Base-by-base conservation (phyloP, 2,329 filamentous ascomycete species). In the Coniochaeta hoffmannii region DNA sequence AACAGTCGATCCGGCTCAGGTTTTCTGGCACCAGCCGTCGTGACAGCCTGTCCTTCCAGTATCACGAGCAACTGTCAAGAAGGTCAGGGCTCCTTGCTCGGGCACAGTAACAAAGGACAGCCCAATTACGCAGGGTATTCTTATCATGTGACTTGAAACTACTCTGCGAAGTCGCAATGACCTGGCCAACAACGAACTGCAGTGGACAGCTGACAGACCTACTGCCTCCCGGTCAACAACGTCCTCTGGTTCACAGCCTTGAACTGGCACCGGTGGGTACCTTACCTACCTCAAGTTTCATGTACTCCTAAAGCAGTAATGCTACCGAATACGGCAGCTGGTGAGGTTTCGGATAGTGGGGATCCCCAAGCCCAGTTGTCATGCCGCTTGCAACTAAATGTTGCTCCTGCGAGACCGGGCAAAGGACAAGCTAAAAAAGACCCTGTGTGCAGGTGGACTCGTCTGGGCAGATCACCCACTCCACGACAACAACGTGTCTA, bases 331-430 rank as follows among this genome's bases (percentile, higher is more conserved):
- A 46, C 41, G 41, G 41, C 26, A 46, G 2, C 14, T 46, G 24
- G 41, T 28, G 41, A 19, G 41, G 41, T 28, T 41, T 9, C 41
- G 41, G 6, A 24, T 46, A 28, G 41, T 46, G 19, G 22, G n/a
- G 41, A 28, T 46, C 22, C 38, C 24, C 19, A 46, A 26, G 5
- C 19, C n/a, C n/a, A n/a, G 58, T 62, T 62, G n/a, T 64, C 56
- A 63, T 62, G 59, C 62, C 60, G 57, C 55, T 55, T n/a, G n/a
- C n/a, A n/a, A n/a, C n/a, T n/a, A n/a, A n/a, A n/a, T n/a, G n/a
- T 53, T 44, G 53, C 57, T 41, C 24, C 17, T 3, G 8, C 36
- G 19, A 26, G 17, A n/a, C n/a, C n/a, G n/a, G n/a, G n/a, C n/a
- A n/a, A n/a, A n/a, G n/a, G n/a, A n/a, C n/a, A n/a, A n/a, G n/a